Evolutionary conservation across 1,284 basidiomycete genomes (phyloP).

Genomic region (Irpex lacteus): DNA sequence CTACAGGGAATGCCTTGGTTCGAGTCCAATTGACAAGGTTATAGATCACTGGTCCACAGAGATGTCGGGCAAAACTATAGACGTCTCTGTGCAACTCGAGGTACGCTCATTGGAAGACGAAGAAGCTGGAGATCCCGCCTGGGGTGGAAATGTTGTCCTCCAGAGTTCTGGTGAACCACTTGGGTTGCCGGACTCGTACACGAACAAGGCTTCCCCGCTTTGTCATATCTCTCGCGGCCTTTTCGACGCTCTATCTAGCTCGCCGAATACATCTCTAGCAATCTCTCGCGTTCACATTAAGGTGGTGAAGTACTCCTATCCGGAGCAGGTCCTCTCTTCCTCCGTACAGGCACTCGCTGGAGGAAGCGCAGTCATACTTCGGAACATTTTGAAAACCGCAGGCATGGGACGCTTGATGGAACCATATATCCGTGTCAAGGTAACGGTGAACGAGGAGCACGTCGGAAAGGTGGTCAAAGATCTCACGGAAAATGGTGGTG

Average conservation of each 20-base stretch:
- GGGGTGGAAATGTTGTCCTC: conserved; percentile 74
- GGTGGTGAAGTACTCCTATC: conserved; percentile 42
- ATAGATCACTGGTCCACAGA: conserved; percentile 58
- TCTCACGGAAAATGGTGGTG: conserved; percentile 71
- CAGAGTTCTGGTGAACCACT: conserved; percentile 48
- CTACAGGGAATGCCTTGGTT: conserved; percentile 69
- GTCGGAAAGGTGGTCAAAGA: conserved; percentile 77
- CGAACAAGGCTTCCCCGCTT: conserved; percentile 37
- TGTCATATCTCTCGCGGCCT: conserved; percentile 64
- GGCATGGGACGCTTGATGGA: conserved; percentile 73
- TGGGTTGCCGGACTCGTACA: conserved; percentile 48
- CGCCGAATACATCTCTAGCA: conserved; percentile 70
- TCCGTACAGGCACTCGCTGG: conserved; percentile 52
- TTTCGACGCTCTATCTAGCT: conserved; percentile 66
- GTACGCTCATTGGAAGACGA: conserved; percentile 50
- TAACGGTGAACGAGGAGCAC: conserved; percentile 61
- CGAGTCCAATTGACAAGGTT: conserved; percentile 26
- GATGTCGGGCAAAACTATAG: conserved; percentile 46
- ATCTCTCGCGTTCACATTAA: conserved; percentile 61
- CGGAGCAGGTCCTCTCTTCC: conserved; percentile 37
- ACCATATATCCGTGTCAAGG: conserved; percentile 66
- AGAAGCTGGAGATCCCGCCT: conserved; percentile 62
- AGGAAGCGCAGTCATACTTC: conserved; percentile 61
- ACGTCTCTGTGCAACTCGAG: conserved; percentile 48
- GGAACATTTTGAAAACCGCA: conserved; percentile 53